Percentiles rank a stretch among this genome's conserved stretches.
Evolutionary conservation across 2,329 filamentous ascomycete genomes (phyloP).

Genomic region (Botrytis galanthina): DNA sequence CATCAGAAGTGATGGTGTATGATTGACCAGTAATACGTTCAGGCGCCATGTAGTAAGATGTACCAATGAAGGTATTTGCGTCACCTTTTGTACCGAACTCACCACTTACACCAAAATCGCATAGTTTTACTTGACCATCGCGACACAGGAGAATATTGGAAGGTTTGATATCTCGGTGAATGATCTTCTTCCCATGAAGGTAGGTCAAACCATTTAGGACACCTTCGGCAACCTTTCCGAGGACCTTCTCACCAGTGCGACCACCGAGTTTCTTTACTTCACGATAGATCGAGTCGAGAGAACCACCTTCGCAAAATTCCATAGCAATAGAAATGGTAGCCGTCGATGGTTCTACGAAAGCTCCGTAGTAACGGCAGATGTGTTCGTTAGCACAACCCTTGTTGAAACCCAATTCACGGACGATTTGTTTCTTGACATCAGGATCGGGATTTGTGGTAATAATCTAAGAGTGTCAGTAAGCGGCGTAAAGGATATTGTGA

Average conservation of each 20-base stretch:
- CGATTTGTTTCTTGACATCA: conserved; percentile 97
- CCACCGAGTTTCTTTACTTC: conserved; percentile 96
- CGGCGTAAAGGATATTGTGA: conserved; percentile 10
- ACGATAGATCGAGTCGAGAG: conserved; percentile 92
- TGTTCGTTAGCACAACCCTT: conserved; percentile 94
- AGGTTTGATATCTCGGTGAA: conserved; percentile 98
- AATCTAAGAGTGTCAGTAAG: conserved; percentile 56
- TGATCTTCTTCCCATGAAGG: conserved; percentile 92
- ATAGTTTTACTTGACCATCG: conserved; percentile 91
- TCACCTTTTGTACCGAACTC: conserved; percentile 99
- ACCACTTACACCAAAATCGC: conserved; percentile 96
- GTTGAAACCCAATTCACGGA: conserved; percentile 95
- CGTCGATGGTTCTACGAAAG: conserved; percentile 93
- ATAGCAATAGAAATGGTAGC: conserved; percentile 98
- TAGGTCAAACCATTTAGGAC: conserved; percentile 93
- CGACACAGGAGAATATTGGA: conserved; percentile 94
- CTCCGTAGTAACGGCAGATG: conserved; percentile 96
- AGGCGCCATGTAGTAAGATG: conserved; percentile 98
- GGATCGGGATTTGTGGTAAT: conserved; percentile 98
- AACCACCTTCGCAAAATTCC: conserved; percentile 98
- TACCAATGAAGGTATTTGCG: conserved; percentile 98
- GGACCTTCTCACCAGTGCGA: conserved; percentile 91
- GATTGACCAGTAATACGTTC: conserved; percentile 96
- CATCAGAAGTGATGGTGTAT: conserved; percentile 97
- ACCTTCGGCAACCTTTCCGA: conserved; percentile 94